Conservation (phyloP, 2,329 filamentous ascomycete species). For the Fusarium solani-melongenae region DNA sequence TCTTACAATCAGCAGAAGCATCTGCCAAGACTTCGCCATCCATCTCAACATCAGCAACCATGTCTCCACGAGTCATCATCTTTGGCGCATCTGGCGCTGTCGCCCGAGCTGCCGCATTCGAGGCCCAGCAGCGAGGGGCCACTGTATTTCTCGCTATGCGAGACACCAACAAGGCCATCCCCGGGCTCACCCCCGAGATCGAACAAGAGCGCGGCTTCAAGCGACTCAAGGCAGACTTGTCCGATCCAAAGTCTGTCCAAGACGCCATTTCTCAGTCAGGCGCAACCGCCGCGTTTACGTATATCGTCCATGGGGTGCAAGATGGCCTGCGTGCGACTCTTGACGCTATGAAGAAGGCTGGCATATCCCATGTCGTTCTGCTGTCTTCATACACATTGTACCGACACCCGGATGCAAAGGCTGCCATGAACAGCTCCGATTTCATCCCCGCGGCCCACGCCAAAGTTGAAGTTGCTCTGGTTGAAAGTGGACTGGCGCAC, state of each 20-base stretch:
- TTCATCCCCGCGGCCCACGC: conserved; percentile 4
- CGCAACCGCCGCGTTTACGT: conserved; percentile 16
- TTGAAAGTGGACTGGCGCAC: background rate
- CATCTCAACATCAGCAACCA: background rate
- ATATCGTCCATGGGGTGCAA: conserved; percentile 8
- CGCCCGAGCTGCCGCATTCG: conserved; percentile 13
- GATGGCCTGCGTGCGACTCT: conserved; percentile 6
- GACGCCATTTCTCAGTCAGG: conserved; percentile 10
- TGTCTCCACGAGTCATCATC: conserved; percentile 19
- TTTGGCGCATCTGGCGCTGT: conserved; percentile 26
- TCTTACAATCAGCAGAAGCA: background rate
- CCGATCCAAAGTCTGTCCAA: conserved; percentile 4
- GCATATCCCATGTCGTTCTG: conserved; percentile 10
- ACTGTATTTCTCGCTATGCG: conserved; percentile 22
- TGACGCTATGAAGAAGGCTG: conserved; percentile 12
- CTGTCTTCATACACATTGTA: conserved; percentile 3
- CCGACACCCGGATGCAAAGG: background rate
- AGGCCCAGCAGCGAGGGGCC: conserved; percentile 9
- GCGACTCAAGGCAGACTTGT: conserved; percentile 20
- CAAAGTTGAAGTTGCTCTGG: conserved; percentile 14
- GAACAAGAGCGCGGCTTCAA: conserved; percentile 5
- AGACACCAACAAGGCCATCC: conserved; percentile 6
- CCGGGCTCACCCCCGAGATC: background rate
- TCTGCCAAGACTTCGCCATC: background rate
- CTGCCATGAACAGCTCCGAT: background rate